Base-by-base conservation (phyloP, 148 eudicot genomes). In the Simmondsia chinensis region DNA sequence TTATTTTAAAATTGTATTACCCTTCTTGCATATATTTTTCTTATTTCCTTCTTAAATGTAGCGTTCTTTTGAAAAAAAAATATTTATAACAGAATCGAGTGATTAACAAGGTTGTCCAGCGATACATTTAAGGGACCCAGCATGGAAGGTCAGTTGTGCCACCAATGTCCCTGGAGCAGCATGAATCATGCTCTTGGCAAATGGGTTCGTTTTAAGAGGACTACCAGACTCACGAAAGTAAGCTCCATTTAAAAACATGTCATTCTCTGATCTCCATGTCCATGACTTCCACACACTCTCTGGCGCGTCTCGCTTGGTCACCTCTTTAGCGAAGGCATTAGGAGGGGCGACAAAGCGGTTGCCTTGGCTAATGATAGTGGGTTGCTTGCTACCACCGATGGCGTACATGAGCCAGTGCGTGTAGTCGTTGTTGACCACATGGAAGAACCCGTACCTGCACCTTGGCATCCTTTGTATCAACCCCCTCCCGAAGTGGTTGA, bases 401-500 rank as follows among this genome's bases (percentile, higher is more conserved):
- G 88, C 94, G 7, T 80, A 84, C 85, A 77, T 80, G 12, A 40
- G 48, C 88, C 88, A 84, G 20, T 75, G 79, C 12, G 84, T 84
- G 51, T 80, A 84, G 49, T 84, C 94, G n/a, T 80, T 84, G 64
- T 83, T 83, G 20, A 83, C 81, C 0, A 74, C 59, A 42, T 84
- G 94, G 21, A 74, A 65, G 43, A 74, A 84, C 6, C 94, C 94
- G 54, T 57, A 77, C 24, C 94, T 56, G 8, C 61, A 76, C 54
- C 85, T 68, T 11, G 94, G 94, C 85, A 80, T 76, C 54, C 88
- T 80, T 36, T 84, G 88, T 7, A 66, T 60, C 35, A 84, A 54
- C 7, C 88, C 85, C 41, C 77, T 55, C 2, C 88, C 88, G 36
- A 68, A 84, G 43, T 77, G 85, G 42, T 76, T 84, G 42, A 76